Evolutionary conservation across 768 basidiomycete genomes (phyloP), one percentile per base, ranked within the genome.

Genomic region (Amanita phalloides): DNA sequence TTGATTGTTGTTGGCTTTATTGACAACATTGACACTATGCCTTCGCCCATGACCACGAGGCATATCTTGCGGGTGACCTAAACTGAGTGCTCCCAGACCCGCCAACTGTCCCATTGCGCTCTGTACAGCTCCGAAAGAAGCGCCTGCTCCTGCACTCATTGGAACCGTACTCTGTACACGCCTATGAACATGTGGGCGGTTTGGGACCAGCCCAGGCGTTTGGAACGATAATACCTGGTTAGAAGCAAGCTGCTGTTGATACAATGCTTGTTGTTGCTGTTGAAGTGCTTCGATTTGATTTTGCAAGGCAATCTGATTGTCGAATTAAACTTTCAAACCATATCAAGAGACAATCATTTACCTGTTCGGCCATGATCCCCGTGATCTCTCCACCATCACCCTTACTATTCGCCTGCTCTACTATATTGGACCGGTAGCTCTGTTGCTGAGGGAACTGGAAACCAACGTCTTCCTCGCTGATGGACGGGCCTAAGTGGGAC

Each of bases 291-390:
- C 91, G 57, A 94, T 93, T 66, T 95, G 90, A 59, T 66, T 90
- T 68, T 94, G 92, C 52, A 95, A 62, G 42, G 90, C 90, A 61
- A 94, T 88, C 88, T 90, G 20, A 25, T 42, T 9, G 25, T 28
- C 41, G 25, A 35, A 37, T 21, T n/a, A 20, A 35, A 26, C 21
- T 33, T 13, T 33, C 10, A 11, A 33, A 28, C 28, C 20, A 49
- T 32, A 44, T 41, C 44, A 36, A 20, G 11, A 30, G 45, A 3
- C 26, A 36, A 44, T 23, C 30, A 79, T 79, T 68, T 82, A 90
- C 92, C 78, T 97, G 95, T 67, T 97, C 92, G 5, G 91, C 91
- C 90, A 97, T 93, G 52, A 94, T 86, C 23, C 88, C 88, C 32
- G 79, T 80, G 51, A 93, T 81, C 63, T 95, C 91, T 48, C 82